Evolutionary conservation across 2,329 filamentous ascomycete genomes (phyloP), one percentile per base, ranked within the genome.

Genomic region (Aspergillus sergii): DNA sequence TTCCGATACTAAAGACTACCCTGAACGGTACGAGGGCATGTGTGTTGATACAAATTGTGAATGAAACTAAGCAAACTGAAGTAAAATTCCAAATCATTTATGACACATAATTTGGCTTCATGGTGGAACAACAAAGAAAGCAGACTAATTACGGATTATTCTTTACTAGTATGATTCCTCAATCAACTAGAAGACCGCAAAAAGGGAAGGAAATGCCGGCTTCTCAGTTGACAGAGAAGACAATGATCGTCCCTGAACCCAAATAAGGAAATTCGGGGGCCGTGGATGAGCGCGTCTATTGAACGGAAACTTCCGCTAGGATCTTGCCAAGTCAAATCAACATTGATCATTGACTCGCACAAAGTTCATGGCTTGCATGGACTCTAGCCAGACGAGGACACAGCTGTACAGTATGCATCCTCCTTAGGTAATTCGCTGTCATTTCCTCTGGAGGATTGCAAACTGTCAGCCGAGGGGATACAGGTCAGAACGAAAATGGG

Each of bases 301-400:
- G 53, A 66, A 57, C 58, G 48, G 59, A 64, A 50, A 64, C 50
- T 62, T 64, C 57, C 64, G 43, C 58, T 50, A 64, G 60, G 60
- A 62, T 58, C 60, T 61, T 51, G 26, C 58, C 57, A 51, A 60
- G 61, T 55, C 57, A 63, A 67, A 62, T 59, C 43, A 63, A 21
- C 21, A 45, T 58, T 41, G 53, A 57, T 59, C 53, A 61, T 64
- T 50, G 58, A 60, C 39, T 36, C 54, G 32, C 46, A 60, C 64
- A 66, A 58, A 59, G 59, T 66, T 66, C 62, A 66, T 67, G 64
- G 66, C 66, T 64, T 66, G 64, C 66, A 67, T 63, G 51, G 32
- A 55, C 53, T 58, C 61, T 61, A 65, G 43, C 50, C 55, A 50
- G 56, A 64, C 57, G 46, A 43, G 58, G 53, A 58, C 16, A 45